Evolutionary conservation across 202 grass and related monocot genomes (phyloP).

Genomic region (Zoysia matrella): DNA sequence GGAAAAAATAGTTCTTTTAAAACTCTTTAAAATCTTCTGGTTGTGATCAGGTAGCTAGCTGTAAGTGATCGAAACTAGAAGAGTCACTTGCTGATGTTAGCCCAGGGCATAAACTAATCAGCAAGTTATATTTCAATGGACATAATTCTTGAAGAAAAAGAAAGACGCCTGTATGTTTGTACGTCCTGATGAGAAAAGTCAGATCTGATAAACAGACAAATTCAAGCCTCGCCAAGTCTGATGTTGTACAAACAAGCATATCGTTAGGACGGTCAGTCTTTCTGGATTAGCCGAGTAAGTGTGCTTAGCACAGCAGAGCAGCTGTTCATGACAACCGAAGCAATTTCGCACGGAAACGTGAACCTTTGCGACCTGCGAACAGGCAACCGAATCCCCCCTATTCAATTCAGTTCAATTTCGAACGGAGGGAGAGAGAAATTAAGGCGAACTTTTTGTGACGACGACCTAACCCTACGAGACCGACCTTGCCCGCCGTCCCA

Average conservation of each 20-base stretch:
- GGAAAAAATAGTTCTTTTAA: slow-evolving; percentile 12
- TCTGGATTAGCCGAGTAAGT: too few relatives aligned
- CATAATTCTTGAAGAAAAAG: neutral
- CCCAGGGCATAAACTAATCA: neutral
- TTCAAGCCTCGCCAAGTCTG: neutral
- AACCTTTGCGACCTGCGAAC: too few relatives aligned
- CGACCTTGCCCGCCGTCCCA: neutral
- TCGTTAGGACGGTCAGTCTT: neutral
- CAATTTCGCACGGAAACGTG: too few relatives aligned
- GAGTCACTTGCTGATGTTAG: too few relatives aligned
- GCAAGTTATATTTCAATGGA: too few relatives aligned
- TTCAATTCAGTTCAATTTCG: neutral
- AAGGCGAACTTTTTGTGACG: neutral
- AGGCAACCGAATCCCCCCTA: too few relatives aligned
- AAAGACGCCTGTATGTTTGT: neutral
- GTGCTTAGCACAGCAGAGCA: neutral
- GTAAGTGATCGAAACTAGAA: too few relatives aligned
- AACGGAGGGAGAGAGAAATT: neutral
- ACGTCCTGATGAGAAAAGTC: neutral
- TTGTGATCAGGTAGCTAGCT: too few relatives aligned
- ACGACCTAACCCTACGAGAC: neutral
- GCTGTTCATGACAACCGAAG: neutral
- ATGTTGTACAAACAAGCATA: neutral
- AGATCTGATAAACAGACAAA: neutral
- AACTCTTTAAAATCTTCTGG: neutral